Evolutionary conservation across 2,329 filamentous ascomycete genomes (phyloP), one percentile per base, ranked within the genome.

Genomic region (Talaromyces islandicus): DNA sequence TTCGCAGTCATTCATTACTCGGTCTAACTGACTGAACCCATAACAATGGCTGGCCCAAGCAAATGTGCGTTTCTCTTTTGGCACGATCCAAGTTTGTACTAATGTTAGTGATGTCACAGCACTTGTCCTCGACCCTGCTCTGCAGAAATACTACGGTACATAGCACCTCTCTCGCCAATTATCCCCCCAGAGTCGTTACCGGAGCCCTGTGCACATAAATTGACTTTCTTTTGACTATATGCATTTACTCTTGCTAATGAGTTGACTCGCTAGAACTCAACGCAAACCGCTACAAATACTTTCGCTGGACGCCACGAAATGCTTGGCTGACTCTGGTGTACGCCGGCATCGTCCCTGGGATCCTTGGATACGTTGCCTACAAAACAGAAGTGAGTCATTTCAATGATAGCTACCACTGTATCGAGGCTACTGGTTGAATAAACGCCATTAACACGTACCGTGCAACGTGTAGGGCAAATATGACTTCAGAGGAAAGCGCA

Each of bases 271-370:
- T 70, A 96, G 92, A 89, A 75, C 90, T 97, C 86, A 85, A 84
- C 71, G 81, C 84, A 71, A 91, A 90, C 81, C 89, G 94, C 66
- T 88, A 92, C 85, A 91, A 91, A 79, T 96, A 91, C 85, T 99
- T 97, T 85, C 85, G 91, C 76, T 97, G 91, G 91, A 97, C 89
- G 38, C 84, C 86, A 57, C 84, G 89, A 70, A 96, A 91, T 52
- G 91, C 91, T 30, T 86, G 85, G 79, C 77, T 97, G 70, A 87
- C 88, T 4, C 85, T 97, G 72, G 81, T 88, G 65, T 97, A 93
- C 76, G 83, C 89, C 61, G 79, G 87, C 35, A 79, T 88, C 58
- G 84, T 97, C 50, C 94, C 94, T 7, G 75, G 79, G 46, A 80
- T 89, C 60, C 69, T 96, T 66, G 87, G 87, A 53, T 87, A 87